Conservation (phyloP, 2,329 filamentous ascomycete species). For the Emericellopsis cladophorae region DNA sequence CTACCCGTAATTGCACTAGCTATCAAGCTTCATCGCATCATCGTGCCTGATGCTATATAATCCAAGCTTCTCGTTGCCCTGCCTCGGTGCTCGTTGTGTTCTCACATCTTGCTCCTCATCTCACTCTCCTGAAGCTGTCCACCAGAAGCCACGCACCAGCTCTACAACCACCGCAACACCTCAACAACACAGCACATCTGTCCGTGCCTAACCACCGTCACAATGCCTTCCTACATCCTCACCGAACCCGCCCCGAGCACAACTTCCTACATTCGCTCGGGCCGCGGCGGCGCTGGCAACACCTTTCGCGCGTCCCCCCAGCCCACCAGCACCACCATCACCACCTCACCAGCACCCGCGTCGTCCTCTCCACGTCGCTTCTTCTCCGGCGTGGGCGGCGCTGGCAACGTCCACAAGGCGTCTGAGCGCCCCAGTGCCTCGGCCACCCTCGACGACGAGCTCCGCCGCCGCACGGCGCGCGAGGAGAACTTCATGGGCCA, state of each 20-base stretch:
- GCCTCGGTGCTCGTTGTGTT: background rate
- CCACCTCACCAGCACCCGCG: conserved; percentile 27
- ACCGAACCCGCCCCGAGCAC: conserved; percentile 36
- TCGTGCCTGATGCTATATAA: too few species aligned
- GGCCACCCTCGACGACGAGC: conserved; percentile 27
- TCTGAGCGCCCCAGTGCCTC: conserved; percentile 33
- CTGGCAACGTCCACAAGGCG: conserved; percentile 45
- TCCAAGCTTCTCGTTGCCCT: background rate
- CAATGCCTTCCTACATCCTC: conserved; percentile 30
- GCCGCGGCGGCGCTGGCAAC: conserved; percentile 45
- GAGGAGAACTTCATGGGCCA: conserved; percentile 34
- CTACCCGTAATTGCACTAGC: too few species aligned
- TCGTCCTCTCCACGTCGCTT: conserved; percentile 31
- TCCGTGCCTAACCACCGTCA: background rate
- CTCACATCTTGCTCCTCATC: background rate
- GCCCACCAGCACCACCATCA: conserved; percentile 31
- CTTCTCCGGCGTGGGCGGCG: conserved; percentile 54
- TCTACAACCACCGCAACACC: background rate
- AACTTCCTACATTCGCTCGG: conserved; percentile 35
- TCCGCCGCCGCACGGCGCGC: conserved; percentile 28
- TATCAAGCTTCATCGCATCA: too few species aligned
- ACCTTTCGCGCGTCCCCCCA: conserved; percentile 30
- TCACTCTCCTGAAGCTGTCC: background rate
- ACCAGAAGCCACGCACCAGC: background rate
- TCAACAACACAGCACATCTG: background rate